phyloP scores from a whole-genome alignment of 768 basidiomycete species.

The Leccinum broughii region DNA sequence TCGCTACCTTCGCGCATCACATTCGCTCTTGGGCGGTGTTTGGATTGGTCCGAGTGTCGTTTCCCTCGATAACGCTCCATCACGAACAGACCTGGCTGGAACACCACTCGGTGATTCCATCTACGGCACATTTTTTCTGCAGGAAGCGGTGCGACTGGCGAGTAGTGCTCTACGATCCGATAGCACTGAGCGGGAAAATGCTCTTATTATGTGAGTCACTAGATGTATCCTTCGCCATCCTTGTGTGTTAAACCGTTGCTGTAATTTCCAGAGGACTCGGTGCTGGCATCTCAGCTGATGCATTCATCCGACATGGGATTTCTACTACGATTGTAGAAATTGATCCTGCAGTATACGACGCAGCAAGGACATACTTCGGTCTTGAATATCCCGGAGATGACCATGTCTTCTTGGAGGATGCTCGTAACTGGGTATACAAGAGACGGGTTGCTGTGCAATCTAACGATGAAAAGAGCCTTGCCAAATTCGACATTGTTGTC shows the following conservation, averaged over 20 bases:
- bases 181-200: slow-evolving; percentile 46
- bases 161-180: slow-evolving; percentile 46
- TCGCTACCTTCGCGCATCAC: slow-evolving; percentile 62
- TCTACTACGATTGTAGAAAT: slow-evolving; percentile 88
- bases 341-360: slow-evolving; percentile 86
- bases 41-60: slow-evolving; percentile 66
- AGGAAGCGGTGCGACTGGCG: slow-evolving; percentile 80
- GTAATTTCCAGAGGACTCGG: slow-evolving; percentile 73
- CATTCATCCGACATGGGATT: slow-evolving; percentile 69
- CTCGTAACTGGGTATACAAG: slow-evolving; percentile 61
- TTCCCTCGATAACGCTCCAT: slow-evolving; percentile 42
- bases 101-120: slow-evolving; percentile 71
- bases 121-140: slow-evolving; percentile 81
- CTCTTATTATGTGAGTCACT: slow-evolving; percentile 65
- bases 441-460: slow-evolving; percentile 36
- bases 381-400: slow-evolving; percentile 62
- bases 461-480: background rate
- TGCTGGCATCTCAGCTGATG: slow-evolving; percentile 74
- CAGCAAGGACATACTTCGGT: slow-evolving; percentile 77
- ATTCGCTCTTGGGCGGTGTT: slow-evolving; percentile 70
- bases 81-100: slow-evolving; percentile 52
- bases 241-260: slow-evolving; percentile 3
- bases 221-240: slow-evolving; percentile 5
- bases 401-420: slow-evolving; percentile 76
- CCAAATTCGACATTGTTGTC: slow-evolving; percentile 65